Evolutionary conservation across 176 grass and related monocot species (phyloP).

Genomic region (Oropetium thomaeum): DNA sequence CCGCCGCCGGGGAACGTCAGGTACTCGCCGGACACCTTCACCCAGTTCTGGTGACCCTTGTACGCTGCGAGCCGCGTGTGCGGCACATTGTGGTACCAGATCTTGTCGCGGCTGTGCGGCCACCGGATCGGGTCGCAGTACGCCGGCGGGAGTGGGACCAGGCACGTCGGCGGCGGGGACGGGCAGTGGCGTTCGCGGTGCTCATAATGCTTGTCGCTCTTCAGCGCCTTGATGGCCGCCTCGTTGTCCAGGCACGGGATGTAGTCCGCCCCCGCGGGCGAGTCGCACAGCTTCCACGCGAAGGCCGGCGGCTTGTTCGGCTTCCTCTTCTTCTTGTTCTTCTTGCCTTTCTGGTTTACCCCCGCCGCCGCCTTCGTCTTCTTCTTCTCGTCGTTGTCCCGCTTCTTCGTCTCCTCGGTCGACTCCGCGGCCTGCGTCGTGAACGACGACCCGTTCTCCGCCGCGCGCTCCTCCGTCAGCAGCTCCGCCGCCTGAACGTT

Average conservation of each 20-base stretch:
- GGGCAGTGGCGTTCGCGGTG: slow-evolving; percentile 97
- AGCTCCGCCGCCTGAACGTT: slow-evolving; percentile 62
- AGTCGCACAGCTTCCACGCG: slow-evolving; percentile 75
- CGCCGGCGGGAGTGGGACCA: slow-evolving; percentile 58
- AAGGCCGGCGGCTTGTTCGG: neutral
- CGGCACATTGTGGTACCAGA: slow-evolving; percentile 96
- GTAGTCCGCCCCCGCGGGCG: slow-evolving; percentile 66
- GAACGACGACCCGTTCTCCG: slow-evolving; percentile 78
- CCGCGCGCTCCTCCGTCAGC: slow-evolving; percentile 65
- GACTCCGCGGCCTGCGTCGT: slow-evolving; percentile 80
- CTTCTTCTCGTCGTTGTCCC: neutral
- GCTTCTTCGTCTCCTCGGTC: slow-evolving; percentile 60
- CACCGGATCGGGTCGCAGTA: slow-evolving; percentile 68
- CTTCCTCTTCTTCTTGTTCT: slow-evolving; percentile 1
- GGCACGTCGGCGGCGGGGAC: slow-evolving; percentile 48
- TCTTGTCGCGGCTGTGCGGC: slow-evolving; percentile 87
- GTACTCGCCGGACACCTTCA: slow-evolving; percentile 81
- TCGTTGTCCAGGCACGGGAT: slow-evolving; percentile 97
- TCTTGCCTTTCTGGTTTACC: too few relatives aligned
- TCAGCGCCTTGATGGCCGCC: slow-evolving; percentile 62
- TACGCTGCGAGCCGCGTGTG: slow-evolving; percentile 60
- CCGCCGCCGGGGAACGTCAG: slow-evolving; percentile 90
- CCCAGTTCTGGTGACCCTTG: slow-evolving; percentile 93
- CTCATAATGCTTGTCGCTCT: slow-evolving; percentile 71
- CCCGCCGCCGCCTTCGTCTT: neutral